Evolutionary conservation across 2,329 filamentous ascomycete genomes (phyloP), one percentile per base, ranked within the genome.

Genomic region (Paraphaeosphaeria sporulosa): DNA sequence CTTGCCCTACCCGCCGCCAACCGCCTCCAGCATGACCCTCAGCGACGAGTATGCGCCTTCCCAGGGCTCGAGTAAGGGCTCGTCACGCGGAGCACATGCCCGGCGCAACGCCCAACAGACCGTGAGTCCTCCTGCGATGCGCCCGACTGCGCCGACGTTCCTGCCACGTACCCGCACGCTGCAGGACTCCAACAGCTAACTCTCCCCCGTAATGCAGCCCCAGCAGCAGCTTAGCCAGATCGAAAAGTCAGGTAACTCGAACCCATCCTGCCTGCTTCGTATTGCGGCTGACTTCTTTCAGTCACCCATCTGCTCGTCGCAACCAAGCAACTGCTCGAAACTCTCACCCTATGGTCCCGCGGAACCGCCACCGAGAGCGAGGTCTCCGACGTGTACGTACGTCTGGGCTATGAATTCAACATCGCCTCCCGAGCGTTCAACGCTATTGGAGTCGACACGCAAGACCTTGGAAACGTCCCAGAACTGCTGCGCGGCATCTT

Each of bases 361-460:
- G 90, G 92, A 63, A 89, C 91, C 71, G 94, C 95, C 57, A 94
- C 93, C 64, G 95, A 99, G 80, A 91, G 90, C 63, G 92, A 98
- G 77, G 95, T 99, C 61, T 98, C 95, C 13, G 95, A 99, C 77
- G 95, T 99, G 70, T 99, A 99, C 76, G 95, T 99, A 62, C 90
- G 95, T 62, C 83, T 99, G 63, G 95, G 95, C 49, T 99, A 99
- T 80, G 95, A 99, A 80, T 99, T 99, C 85, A 99, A 99, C 80
- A 95, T 99, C 83, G 95, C 95, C 30, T 98, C 94, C 78, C 90
- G 95, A 58, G 94, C 95, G 63, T 99, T 99, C 80, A 93, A 92
- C 71, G 93, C 94, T 60, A 99, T 99, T 73, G 95, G 96, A 63
- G 95, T 99, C 64, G 95, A 99, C 72, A 97, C 94, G 1, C 87